Base-by-base conservation (phyloP, 345 rosid genomes). In the Clausena lansium region DNA sequence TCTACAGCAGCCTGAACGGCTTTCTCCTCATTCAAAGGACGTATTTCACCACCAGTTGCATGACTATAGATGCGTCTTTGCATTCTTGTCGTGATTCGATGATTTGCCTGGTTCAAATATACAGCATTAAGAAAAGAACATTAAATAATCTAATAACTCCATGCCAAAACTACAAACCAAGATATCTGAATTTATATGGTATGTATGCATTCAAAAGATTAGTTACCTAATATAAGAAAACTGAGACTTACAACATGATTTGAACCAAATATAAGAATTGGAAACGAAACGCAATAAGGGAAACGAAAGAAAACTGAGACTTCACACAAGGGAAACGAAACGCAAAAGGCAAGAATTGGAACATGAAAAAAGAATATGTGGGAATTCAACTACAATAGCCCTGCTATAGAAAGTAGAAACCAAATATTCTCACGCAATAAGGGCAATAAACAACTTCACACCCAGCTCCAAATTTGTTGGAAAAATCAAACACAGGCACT, bases 1-100 rank as follows among this genome's bases (percentile, higher is more conserved):
- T 94, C 98, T 13, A 85, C 95, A 77, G 98, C 99, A 84, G 92
- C 98, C 87, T 94, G 98, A 67, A 96, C 95, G 76, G 99, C 99
- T 81, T 90, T 96, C 84, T 92, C 93, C 70, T 96, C 98, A 71
- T 96, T 82, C 86, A 96, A 76, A 74, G 98, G 99, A 47, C 95
- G 93, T 36, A 96, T 94, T 87, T 88, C 98, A 41, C 84, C 97
- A 81, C 91, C 89, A 28, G 92, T 96, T 5, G 95, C 92, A 75
- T 94, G 99, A 30, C 95, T 71, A 82, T 94, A 87, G 66, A 91
- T 78, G 39, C 94, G 63, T 81, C 98, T 88, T 86, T 96, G 99
- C 84, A 86, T 88, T 79, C 83, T 85, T 35, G 98, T 96, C 39
- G 97, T 86, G 65, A 89, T 58, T 77, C 89, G 86, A 75, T 94